Conservation (phyloP, 1,139 yeast genomes). For the Nematodospora anomalae region DNA sequence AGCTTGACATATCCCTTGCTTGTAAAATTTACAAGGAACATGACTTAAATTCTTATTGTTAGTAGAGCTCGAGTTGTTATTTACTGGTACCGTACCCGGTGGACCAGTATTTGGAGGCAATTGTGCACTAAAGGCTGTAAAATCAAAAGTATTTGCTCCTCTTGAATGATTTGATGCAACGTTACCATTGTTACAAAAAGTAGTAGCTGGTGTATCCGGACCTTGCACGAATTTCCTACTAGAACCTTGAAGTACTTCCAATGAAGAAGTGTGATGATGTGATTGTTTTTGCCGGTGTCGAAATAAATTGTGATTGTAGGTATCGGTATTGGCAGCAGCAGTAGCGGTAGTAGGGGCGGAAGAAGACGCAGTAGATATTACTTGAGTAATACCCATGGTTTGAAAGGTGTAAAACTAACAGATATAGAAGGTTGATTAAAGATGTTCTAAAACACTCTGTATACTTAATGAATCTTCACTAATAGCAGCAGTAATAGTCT, state of each 20-base stretch:
- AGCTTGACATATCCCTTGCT: constrained; percentile 93
- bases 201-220: background rate
- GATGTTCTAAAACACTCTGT: too few relatives aligned
- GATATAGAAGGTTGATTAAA: too few relatives aligned
- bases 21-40: constrained; percentile 92
- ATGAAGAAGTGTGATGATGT: background rate
- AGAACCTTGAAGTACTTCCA: background rate
- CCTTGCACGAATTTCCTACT: background rate
- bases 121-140: constrained; percentile 15
- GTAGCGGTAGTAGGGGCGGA: background rate
- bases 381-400: constrained; percentile 6
- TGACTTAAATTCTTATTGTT: constrained; percentile 61
- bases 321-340: background rate
- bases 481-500: too few relatives aligned
- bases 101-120: constrained; percentile 48
- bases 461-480: too few relatives aligned
- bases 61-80: constrained; percentile 6
- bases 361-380: constrained; percentile 1
- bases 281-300: constrained; percentile 1
- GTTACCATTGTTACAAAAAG: too few relatives aligned
- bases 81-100: constrained; percentile 31
- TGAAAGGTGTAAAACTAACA: too few relatives aligned
- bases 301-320: background rate
- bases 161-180: constrained; percentile 1
- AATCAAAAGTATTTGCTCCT: constrained; percentile 7